Base-by-base conservation (phyloP, 257 asterid species). In the Solanum piurae region DNA sequence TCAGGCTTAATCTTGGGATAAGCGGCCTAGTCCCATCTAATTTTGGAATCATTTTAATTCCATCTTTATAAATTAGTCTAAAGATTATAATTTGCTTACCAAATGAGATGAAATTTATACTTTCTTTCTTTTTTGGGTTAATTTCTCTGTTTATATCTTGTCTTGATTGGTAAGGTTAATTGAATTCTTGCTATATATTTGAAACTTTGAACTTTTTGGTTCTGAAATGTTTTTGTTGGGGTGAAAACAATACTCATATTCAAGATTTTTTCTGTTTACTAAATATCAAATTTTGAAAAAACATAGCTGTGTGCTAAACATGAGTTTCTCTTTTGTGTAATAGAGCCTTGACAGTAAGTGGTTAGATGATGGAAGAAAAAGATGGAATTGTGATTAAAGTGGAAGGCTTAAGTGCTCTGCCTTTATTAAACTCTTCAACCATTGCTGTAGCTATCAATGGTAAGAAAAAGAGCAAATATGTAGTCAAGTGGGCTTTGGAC, bases 401-500 rank as follows among this genome's bases (percentile, higher is more conserved):
- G 64, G 91, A 92, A 88, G 92, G 91, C 62, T n/a, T 86, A 40
- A 85, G 88, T 69, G 88, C 86, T 66, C 38, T 92, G 83, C 79
- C 86, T 58, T 88, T 92, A 25, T 88, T 92, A 80, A 82, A 86
- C 64, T 36, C 91, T 76, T 60, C 93, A 34, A 91, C 91, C 34
- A 92, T 89, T 64, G 95, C 93, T 7, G 87, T 96, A 80, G 98
- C 98, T 82, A 84, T 95, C 16, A 95, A 89, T 88, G 95, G 94
- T 85, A 93, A 92, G 79, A 91, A 62, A 86, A 94, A 91, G 75
- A 89, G 94, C 93, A 93, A 94, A 90, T 66, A 87, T 87, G 91
- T 93, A 27, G 86, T 96, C 46, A 93, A 85, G 31, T 96, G 98
- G 99, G 99, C 99, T n/a, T 88, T 96, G 90, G 98, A 96, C 12